phyloP scores from a whole-genome alignment of 257 asterid genomes.

The Craterostigma plantagineum region DNA sequence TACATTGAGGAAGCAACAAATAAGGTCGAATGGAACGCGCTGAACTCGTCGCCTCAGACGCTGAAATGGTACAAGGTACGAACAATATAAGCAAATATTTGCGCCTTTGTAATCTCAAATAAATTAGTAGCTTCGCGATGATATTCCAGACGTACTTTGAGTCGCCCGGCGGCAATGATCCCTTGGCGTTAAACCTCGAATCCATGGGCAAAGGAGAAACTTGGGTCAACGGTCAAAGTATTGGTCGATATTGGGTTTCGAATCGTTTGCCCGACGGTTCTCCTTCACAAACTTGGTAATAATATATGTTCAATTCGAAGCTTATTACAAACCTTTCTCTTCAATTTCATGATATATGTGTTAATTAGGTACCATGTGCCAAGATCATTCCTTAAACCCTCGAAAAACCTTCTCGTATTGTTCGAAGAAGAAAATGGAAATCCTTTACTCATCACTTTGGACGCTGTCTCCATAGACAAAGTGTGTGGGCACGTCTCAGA shows the following conservation, averaged over 20 bases:
- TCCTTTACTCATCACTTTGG: conserved; percentile 45
- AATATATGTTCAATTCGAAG: conserved; percentile 1
- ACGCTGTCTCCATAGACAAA: conserved; percentile 31
- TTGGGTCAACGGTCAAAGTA: conserved; percentile 69
- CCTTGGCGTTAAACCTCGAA: conserved; percentile 58
- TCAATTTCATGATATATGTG: background rate
- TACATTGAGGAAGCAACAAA: conserved; percentile 31
- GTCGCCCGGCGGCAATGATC: conserved; percentile 50
- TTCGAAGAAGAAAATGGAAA: conserved; percentile 73
- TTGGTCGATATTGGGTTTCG: conserved; percentile 84
- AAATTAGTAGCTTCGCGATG: background rate
- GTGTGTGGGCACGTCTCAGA: conserved; percentile 28
- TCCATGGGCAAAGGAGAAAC: conserved; percentile 88
- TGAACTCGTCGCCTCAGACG: conserved; percentile 24
- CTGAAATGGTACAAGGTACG: conserved; percentile 88
- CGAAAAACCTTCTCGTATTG: conserved; percentile 35
- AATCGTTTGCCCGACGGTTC: conserved; percentile 31
- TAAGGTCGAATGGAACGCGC: conserved; percentile 26
- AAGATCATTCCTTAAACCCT: conserved; percentile 59
- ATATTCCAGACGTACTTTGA: conserved; percentile 34
- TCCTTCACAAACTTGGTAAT: conserved; percentile 71
- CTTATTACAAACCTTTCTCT: background rate
- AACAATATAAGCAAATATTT: background rate
- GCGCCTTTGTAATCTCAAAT: too few species aligned
- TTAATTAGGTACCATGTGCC: conserved; percentile 63